A percentile compares a stretch with the other conserved stretches of the same genome.
phyloP scores from a whole-genome alignment of 78 protist species.

The Tieghemostelium lacteum region DNA sequence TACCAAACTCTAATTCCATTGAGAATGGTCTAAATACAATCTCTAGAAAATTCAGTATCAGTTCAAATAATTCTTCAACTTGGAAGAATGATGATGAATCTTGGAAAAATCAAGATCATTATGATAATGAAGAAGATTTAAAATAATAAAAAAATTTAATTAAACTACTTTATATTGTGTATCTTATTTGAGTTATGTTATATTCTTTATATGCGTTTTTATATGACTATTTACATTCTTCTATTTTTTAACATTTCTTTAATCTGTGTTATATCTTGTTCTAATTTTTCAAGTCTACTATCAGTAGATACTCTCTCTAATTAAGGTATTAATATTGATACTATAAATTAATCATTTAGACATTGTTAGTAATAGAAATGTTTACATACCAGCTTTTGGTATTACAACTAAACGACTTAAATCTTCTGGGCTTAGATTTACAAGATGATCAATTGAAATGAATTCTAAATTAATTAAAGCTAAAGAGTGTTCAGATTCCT shows the following conservation, averaged over 20 bases:
- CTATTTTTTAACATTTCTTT: conserved; percentile 13
- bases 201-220: no score
- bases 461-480: conserved; percentile 49
- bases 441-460: conserved; percentile 46
- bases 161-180: neutral
- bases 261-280: conserved; percentile 18
- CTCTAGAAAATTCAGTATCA: neutral
- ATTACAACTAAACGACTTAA: conserved; percentile 54
- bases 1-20: no score
- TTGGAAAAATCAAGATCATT: conserved; percentile 4
- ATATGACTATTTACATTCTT: no score
- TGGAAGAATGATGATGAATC: neutral
- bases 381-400: conserved; percentile 47
- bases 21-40: neutral
- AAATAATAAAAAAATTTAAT: conserved; percentile 6
- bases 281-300: conserved; percentile 46
- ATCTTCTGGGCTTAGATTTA: conserved; percentile 41
- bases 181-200: no score
- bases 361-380: neutral
- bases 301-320: conserved; percentile 49
- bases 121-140: conserved; percentile 9
- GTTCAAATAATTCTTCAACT: neutral
- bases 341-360: neutral
- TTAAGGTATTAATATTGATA: neutral
- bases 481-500: conserved; percentile 63